phyloP scores from a whole-genome alignment of 129 eudicot species.

The Centella asiatica region DNA sequence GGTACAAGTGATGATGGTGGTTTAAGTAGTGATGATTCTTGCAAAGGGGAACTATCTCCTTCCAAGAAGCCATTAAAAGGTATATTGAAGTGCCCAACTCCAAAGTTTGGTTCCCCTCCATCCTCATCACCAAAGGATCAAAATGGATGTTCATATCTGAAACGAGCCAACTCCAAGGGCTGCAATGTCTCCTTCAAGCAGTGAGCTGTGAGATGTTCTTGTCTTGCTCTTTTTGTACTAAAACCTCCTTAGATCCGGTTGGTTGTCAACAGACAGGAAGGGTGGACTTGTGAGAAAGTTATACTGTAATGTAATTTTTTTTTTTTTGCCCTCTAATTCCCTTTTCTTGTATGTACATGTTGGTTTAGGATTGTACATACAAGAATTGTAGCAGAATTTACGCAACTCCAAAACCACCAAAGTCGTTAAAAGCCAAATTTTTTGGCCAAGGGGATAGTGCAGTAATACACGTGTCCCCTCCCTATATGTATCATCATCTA shows the following conservation, averaged over 20 bases:
- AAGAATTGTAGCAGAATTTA: constrained; percentile 2
- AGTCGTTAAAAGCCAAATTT: background rate
- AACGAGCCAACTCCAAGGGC: constrained; percentile 46
- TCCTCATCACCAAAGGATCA: constrained; percentile 2
- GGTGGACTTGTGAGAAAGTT: background rate
- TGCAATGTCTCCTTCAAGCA: constrained; percentile 31
- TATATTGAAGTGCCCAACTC: constrained; percentile 30
- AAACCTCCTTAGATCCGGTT: background rate
- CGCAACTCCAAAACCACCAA: background rate
- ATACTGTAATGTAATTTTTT: background rate
- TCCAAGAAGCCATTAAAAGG: constrained; percentile 33
- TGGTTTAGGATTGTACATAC: constrained; percentile 13
- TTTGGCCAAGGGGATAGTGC: background rate
- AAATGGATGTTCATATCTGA: constrained; percentile 9
- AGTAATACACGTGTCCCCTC: background rate
- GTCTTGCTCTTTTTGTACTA: background rate
- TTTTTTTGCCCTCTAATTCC: background rate
- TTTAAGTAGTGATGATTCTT: background rate
- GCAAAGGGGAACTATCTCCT: background rate
- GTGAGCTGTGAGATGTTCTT: background rate
- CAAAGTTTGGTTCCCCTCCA: constrained; percentile 12
- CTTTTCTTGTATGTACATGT: background rate
- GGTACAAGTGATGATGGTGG: background rate
- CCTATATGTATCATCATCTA: constrained; percentile 1
- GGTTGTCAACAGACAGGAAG: constrained; percentile 10